Evolutionary conservation across 2,329 filamentous ascomycete species (phyloP), one percentile per base, ranked within the genome.

Genomic region (Epicoccum sorghinum): DNA sequence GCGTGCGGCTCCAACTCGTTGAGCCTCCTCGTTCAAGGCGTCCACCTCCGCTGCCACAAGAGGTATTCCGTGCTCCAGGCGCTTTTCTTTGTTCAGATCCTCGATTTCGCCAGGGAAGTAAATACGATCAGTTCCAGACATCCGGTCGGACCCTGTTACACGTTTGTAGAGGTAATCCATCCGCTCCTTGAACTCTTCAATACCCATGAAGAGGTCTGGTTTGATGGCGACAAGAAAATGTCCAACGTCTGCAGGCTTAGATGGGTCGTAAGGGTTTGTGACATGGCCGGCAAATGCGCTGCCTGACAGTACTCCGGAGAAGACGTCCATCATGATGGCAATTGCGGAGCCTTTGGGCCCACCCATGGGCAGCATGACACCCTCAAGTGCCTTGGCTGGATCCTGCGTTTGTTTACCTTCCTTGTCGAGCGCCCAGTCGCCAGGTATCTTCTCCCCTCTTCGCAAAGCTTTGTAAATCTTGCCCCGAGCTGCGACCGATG

Each of bases 261-360:
- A 86, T 3, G 87, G 81, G 66, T 92, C 89, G 70, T 95, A 95
- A 0, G 90, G 91, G 14, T 84, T 84, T 0, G 86, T 89, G 14
- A 95, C 90, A 65, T 89, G 80, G 0, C 90, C 90, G 0, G 89
- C 91, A 73, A 91, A 95, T 0, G 89, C 89, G 29, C 86, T 88
- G 0, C 90, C 90, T 0, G 89, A 91, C 0, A 95, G 66, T 0
- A 90, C 87, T 0, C 90, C 90, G 0, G 89, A 92, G 68, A 95
- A 93, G 2, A 96, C 88, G 68, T 95, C 90, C 91, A 95, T 95
- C 89, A 92, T 93, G 50, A 95, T 84, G 0, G 89, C 79, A 36
- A 95, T 72, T 0, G 83, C 91, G 2, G 87, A 90, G 0, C 91
- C 91, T 72, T 95, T 95, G 0, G 90, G 89, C 0, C 91, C 90